phyloP scores from a whole-genome alignment of 2,329 filamentous ascomycete species.

The Beauveria sp. region DNA sequence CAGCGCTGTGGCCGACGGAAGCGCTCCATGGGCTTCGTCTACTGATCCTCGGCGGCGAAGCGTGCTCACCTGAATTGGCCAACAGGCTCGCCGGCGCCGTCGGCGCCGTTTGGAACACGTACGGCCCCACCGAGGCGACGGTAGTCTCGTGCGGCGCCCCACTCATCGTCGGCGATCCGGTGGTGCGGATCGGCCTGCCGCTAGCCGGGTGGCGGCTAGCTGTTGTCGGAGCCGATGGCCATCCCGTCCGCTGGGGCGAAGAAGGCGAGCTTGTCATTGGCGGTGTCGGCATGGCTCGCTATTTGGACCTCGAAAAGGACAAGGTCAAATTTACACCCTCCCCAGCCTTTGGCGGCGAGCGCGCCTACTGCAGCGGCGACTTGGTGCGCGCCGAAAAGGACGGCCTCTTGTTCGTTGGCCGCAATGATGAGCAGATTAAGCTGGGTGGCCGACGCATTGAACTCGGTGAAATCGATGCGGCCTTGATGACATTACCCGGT shows the following conservation, averaged over 20 bases:
- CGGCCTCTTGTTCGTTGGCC: constrained; percentile 18
- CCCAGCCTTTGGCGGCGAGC: constrained; percentile 15
- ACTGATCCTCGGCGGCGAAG: constrained; percentile 19
- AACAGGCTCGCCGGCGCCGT: constrained; percentile 14
- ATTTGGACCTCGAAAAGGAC: constrained; percentile 17
- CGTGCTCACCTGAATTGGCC: constrained; percentile 16
- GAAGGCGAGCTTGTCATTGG: constrained; percentile 19
- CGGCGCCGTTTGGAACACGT: constrained; percentile 18
- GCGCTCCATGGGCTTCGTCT: constrained; percentile 15
- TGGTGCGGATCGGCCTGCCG: constrained; percentile 16
- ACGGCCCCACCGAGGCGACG: constrained; percentile 20
- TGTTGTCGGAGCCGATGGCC: constrained; percentile 30
- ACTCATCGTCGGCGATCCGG: constrained; percentile 14
- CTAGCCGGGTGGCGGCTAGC: constrained; percentile 18
- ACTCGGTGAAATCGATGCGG: constrained; percentile 21
- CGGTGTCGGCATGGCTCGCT: constrained; percentile 18
- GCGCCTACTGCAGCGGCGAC: constrained; percentile 20
- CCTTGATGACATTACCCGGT: constrained; percentile 16
- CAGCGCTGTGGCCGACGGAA: constrained; percentile 17
- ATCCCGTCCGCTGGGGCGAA: constrained; percentile 30
- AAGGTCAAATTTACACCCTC: constrained; percentile 16
- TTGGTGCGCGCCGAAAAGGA: constrained; percentile 18
- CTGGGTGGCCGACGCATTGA: constrained; percentile 22
- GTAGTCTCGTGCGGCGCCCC: constrained; percentile 17
- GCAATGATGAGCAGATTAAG: constrained; percentile 23